phyloP scores from a whole-genome alignment of 192 early-diverging fungal species.

The Coemansia nantahalensis region DNA sequence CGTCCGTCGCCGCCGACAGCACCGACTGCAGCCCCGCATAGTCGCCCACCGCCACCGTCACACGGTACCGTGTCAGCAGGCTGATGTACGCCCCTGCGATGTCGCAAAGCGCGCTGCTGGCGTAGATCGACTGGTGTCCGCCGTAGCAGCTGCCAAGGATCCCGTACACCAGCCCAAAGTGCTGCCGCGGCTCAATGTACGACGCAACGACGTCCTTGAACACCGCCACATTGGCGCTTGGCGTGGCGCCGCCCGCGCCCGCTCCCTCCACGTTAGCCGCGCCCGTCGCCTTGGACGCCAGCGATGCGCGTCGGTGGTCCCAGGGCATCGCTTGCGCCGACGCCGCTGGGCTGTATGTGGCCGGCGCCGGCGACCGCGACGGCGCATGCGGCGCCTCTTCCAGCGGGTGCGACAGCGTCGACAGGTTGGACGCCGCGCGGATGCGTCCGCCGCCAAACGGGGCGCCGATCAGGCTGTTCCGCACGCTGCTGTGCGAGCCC shows the following conservation, averaged over 20 bases:
- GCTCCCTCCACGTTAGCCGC: too few relatives aligned
- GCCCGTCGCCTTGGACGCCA: background rate
- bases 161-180: slow-evolving; percentile 70
- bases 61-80: slow-evolving; percentile 64
- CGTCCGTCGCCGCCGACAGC: slow-evolving; percentile 55
- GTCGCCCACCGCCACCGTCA: slow-evolving; percentile 68
- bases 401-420: slow-evolving; percentile 14
- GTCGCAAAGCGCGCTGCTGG: slow-evolving; percentile 61
- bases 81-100: slow-evolving; percentile 68
- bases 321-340: background rate
- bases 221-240: slow-evolving; percentile 24
- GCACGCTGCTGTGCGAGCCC: slow-evolving; percentile 11
- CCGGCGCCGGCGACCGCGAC: slow-evolving; percentile 1
- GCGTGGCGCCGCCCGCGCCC: slow-evolving; percentile 7
- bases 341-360: slow-evolving; percentile 5
- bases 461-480: slow-evolving; percentile 21
- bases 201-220: slow-evolving; percentile 58
- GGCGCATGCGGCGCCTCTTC: background rate
- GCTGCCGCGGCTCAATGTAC: slow-evolving; percentile 79
- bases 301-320: background rate
- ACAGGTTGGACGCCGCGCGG: slow-evolving; percentile 26
- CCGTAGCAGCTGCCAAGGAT: slow-evolving; percentile 66
- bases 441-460: slow-evolving; percentile 12
- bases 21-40: slow-evolving; percentile 65
- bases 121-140: slow-evolving; percentile 67